Percentiles rank a stretch among this genome's conserved stretches.
These are phyloP conservation scores for Laguncularia racemosa DNA, from an alignment of 345 rosid genomes.

Conservation along the genomic window DNA sequence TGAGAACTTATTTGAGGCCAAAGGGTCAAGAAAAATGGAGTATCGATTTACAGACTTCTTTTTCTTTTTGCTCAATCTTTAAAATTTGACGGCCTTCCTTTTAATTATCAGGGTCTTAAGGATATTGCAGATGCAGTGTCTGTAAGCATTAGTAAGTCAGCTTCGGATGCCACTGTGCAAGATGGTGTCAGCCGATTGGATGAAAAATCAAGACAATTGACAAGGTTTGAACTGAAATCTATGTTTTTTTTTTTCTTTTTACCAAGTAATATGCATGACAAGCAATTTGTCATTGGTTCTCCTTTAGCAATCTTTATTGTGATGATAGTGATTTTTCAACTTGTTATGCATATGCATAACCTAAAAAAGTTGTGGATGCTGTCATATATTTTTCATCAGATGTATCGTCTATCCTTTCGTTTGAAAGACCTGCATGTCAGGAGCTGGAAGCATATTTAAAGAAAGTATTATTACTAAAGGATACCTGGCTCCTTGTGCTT, in stretches of 20 bases:
- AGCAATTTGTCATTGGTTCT: not conserved
- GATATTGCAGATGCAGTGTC: slow-evolving; percentile 24
- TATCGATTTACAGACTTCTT: not conserved
- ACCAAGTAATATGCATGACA: not conserved
- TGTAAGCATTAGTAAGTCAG: slow-evolving; percentile 17
- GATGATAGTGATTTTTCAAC: too few species aligned
- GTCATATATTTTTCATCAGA: too few species aligned
- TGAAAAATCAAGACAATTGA: slow-evolving; percentile 20
- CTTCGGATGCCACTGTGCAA: slow-evolving; percentile 11
- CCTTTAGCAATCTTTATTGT: not conserved
- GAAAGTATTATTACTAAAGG: too few species aligned
- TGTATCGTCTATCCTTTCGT: too few species aligned
- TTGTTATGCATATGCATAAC: too few species aligned
- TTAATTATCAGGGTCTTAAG: slow-evolving; percentile 47
- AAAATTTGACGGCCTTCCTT: slow-evolving; percentile 2
- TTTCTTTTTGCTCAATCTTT: not conserved
- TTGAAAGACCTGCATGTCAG: too few species aligned
- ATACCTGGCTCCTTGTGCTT: too few species aligned
- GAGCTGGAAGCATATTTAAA: too few species aligned
- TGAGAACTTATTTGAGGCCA: too few species aligned
- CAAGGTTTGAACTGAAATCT: slow-evolving; percentile 25
- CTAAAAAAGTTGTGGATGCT: too few species aligned
- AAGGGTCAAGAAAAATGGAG: not conserved
- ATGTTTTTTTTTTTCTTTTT: not conserved
- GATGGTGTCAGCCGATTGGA: slow-evolving; percentile 19